phyloP scores from a whole-genome alignment of 305 asterid species.

The Stenogyne calaminthoides region DNA sequence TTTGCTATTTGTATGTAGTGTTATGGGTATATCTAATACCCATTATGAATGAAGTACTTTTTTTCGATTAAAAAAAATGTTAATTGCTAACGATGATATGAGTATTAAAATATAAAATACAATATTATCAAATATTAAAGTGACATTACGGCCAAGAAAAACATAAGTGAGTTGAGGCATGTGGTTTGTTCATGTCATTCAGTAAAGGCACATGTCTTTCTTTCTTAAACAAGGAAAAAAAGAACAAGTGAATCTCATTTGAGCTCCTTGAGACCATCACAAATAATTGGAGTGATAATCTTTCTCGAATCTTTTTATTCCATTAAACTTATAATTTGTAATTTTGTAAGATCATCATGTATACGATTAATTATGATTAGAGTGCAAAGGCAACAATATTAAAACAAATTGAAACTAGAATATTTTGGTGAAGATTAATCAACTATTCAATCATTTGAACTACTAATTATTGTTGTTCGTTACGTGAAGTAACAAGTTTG shows the following conservation, averaged over 20 bases:
- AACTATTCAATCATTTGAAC: constrained; percentile 13
- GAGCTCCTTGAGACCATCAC: too few relatives aligned
- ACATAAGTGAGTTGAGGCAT: background rate
- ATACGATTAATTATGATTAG: background rate
- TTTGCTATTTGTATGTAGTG: too few relatives aligned
- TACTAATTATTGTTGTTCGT: background rate
- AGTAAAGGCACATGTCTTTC: constrained; percentile 30
- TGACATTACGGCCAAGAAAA: background rate
- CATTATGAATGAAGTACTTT: too few relatives aligned
- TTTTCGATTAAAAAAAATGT: too few relatives aligned
- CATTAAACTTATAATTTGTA: too few relatives aligned
- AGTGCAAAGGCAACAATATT: background rate
- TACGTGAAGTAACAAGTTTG: constrained; percentile 22
- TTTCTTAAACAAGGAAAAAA: background rate
- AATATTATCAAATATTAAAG: background rate
- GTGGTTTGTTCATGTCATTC: constrained; percentile 17
- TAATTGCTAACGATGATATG: too few relatives aligned
- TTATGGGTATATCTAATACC: too few relatives aligned
- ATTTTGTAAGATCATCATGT: too few relatives aligned
- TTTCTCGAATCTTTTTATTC: too few relatives aligned
- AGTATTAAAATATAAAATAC: background rate
- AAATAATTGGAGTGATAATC: too few relatives aligned
- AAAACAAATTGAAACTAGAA: background rate
- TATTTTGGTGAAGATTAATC: background rate
- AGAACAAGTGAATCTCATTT: too few relatives aligned